Percentiles rank a stretch among this genome's conserved stretches.
These are phyloP conservation scores for Blastocladiella emersonii DNA, from an alignment of 371 early-diverging fungal genomes.

Conservation along the genomic window DNA sequence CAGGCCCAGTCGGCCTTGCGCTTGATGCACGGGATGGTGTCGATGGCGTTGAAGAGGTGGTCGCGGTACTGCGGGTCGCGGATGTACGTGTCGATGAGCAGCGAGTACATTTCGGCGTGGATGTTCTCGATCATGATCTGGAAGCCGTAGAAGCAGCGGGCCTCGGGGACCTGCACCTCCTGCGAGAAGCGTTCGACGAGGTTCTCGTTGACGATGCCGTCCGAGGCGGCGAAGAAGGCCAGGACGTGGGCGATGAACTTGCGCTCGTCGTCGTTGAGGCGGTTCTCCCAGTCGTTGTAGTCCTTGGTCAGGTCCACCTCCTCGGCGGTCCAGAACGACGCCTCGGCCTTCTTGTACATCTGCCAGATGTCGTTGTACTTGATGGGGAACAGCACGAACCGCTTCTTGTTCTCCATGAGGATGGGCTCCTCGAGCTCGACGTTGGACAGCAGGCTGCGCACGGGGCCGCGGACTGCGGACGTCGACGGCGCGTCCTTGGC, in stretches of 20 bases:
- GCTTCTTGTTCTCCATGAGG: slow-evolving; percentile 55
- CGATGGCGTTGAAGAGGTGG: slow-evolving; percentile 91
- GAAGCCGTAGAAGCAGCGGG: slow-evolving; percentile 98
- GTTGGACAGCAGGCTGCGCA: neutral
- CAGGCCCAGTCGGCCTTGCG: slow-evolving; percentile 99
- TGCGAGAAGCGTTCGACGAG: slow-evolving; percentile 89
- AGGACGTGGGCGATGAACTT: slow-evolving; percentile 94
- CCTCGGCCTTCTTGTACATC: slow-evolving; percentile 99
- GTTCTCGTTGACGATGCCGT: slow-evolving; percentile 99
- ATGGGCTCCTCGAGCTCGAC: slow-evolving; percentile 29
- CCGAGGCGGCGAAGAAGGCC: slow-evolving; percentile 99
- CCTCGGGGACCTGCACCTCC: slow-evolving; percentile 98
- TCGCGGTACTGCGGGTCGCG: slow-evolving; percentile 76
- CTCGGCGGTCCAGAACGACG: slow-evolving; percentile 99
- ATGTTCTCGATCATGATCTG: slow-evolving; percentile 99
- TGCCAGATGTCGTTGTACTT: slow-evolving; percentile 94
- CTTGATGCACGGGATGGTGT: slow-evolving; percentile 93
- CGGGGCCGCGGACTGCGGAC: neutral
- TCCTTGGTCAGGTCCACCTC: slow-evolving; percentile 98
- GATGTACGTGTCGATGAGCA: slow-evolving; percentile 97
- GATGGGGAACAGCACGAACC: slow-evolving; percentile 93
- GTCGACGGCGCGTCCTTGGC: no score
- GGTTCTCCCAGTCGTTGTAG: slow-evolving; percentile 84
- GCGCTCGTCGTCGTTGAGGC: slow-evolving; percentile 81
- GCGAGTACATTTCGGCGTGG: slow-evolving; percentile 97